phyloP scores from a whole-genome alignment of 2,329 filamentous ascomycete genomes.

The Metarhizium rileyi region DNA sequence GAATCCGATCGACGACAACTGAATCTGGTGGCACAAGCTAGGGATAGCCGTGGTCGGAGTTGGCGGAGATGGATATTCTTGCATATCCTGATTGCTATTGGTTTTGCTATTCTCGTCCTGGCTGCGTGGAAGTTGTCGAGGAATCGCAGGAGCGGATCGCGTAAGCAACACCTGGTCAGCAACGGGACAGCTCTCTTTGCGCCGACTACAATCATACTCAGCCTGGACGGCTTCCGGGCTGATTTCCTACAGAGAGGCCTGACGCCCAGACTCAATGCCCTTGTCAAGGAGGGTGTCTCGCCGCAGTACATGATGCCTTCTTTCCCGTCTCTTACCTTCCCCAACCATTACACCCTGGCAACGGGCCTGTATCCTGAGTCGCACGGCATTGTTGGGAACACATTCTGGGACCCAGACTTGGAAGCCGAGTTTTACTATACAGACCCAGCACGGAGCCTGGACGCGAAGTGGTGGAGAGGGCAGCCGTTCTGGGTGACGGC shows the following conservation, averaged over 20 bases:
- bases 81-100: conserved; percentile 39
- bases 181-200: conserved; percentile 87
- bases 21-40: conserved; percentile 36
- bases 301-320: conserved; percentile 88
- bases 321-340: conserved; percentile 94
- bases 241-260: conserved; percentile 80
- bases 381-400: conserved; percentile 89
- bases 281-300: conserved; percentile 76
- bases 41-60: conserved; percentile 37
- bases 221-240: conserved; percentile 89
- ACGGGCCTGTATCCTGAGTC: conserved; percentile 88
- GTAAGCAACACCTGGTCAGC: conserved; percentile 34
- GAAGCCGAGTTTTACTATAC: conserved; percentile 83
- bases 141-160: conserved; percentile 25
- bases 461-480: conserved; percentile 88
- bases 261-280: conserved; percentile 70
- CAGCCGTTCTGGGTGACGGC: conserved; percentile 93
- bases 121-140: conserved; percentile 50
- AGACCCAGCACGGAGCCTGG: conserved; percentile 62
- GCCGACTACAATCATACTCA: conserved; percentile 88
- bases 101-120: conserved; percentile 46
- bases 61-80: conserved; percentile 47
- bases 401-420: conserved; percentile 78
- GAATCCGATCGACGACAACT: conserved; percentile 46
- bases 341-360: conserved; percentile 88